Base-by-base conservation (phyloP, 2,329 filamentous ascomycete species). In the Gremmenia infestans region DNA sequence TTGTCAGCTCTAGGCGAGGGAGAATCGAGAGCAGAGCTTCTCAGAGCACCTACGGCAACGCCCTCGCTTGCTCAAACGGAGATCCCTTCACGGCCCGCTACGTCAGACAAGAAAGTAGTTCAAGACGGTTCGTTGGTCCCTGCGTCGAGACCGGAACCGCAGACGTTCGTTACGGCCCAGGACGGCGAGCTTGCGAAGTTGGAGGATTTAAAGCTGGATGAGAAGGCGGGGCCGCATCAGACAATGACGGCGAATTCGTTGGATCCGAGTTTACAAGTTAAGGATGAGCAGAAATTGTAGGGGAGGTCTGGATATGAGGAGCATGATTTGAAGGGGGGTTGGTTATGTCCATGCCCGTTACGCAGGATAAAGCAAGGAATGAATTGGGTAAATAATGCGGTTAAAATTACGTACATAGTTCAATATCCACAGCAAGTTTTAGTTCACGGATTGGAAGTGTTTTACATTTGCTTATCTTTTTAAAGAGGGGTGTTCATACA, bases 121-220 rank as follows among this genome's bases (percentile, higher is more conserved):
- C 53, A 66, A 51, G 56, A 64, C n/a, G 64, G 63, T 4, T 52
- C 63, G 25, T 9, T 65, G 1, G 57, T 66, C 5, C 42, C 58
- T 1, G 52, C 53, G 4, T 52, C 55, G 4, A 49, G 62, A 43
- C 66, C 66, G 14, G 66, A 63, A 55, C 61, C 61, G 3, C 50
- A 56, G 1, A 51, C 52, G 2, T 67, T 67, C 35, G 55, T 62
- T 9, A 68, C 66, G 1, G 63, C 64, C 7, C 37, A 42, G 11
- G 63, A 67, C n/a, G 58, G 53, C 1, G 5, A 62, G 0, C 48
- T 63, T 14, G 42, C 55, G 12, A 19, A 25, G 42, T 14, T 59
- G 4, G 32, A 53, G 5, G 43, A 39, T 6, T 45, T 60, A 17
- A 50, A 28, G 17, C 47, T 66, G 8, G 58, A 57, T 32, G 63